Conservation (phyloP, 2,329 filamentous ascomycete species). For the Fusarium cyanostomum region DNA sequence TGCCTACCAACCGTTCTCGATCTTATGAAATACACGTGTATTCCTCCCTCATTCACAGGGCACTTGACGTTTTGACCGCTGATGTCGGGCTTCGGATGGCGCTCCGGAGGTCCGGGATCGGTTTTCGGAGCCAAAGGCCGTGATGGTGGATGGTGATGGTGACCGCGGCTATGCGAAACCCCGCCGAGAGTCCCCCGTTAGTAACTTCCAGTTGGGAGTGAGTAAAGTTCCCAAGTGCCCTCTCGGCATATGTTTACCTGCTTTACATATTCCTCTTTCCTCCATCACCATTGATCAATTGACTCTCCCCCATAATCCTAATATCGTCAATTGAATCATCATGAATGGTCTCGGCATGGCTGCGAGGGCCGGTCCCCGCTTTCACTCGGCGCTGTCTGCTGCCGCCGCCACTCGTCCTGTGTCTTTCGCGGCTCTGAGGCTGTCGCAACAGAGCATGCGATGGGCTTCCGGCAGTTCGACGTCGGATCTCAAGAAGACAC, state of each 20-base stretch:
- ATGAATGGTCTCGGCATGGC: constrained; percentile 48
- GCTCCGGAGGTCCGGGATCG: constrained; percentile 36
- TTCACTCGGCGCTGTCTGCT: constrained; percentile 38
- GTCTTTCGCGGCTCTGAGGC: constrained; percentile 29
- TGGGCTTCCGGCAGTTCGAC: constrained; percentile 43
- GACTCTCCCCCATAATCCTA: constrained; percentile 10
- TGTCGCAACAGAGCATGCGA: constrained; percentile 39
- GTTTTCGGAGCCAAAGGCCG: constrained; percentile 32
- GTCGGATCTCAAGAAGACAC: constrained; percentile 67
- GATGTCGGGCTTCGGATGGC: constrained; percentile 30
- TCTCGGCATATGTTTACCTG: constrained; percentile 15
- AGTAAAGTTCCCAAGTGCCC: constrained; percentile 19
- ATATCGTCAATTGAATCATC: constrained; percentile 36
- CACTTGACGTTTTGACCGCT: constrained; percentile 4
- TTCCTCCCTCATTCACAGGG: constrained; percentile 12
- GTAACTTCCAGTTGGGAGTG: constrained; percentile 22
- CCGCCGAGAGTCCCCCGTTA: constrained; percentile 28
- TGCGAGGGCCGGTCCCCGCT: constrained; percentile 45
- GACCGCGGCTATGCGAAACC: constrained; percentile 22
- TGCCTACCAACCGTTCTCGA: too few species aligned
- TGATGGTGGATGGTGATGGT: constrained; percentile 25
- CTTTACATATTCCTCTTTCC: constrained; percentile 15
- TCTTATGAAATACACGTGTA: too few species aligned
- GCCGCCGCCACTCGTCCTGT: constrained; percentile 30
- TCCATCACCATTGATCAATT: constrained; percentile 29